Evolutionary conservation across 345 rosid species (phyloP), one percentile per base, ranked within the genome.

Genomic region (Aurinia saxatilis): DNA sequence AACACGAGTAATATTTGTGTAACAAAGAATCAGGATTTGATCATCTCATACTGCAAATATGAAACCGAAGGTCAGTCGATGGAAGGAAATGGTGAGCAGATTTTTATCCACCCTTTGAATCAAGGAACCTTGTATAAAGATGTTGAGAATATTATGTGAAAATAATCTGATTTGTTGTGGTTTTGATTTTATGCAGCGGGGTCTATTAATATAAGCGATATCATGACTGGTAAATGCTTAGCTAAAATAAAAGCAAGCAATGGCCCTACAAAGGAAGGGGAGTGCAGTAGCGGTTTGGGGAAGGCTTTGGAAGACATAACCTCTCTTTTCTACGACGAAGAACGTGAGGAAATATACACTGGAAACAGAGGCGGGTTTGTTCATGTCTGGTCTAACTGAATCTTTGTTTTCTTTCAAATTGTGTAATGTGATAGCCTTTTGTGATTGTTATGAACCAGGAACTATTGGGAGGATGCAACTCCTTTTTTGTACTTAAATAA

Each of bases 261-360:
- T 47, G 83, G 81, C 15, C 39, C 65, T 62, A 79, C 77, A 23
- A 75, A 75, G 68, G 78, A 30, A 35, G 75, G 66, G 0, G 76
- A 66, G 7, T 4, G 58, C 63, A 78, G 89, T 60, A 67, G 49
- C 12, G 46, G 53, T 44, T 21, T 46, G 13, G 30, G 39, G 15
- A 86, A 88, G 69, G 91, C 95, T 19, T 75, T 84, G 57, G 91
- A 88, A 81, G 96, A 84, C 74, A 88, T 91, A 70, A 91, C 91
- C 4, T 82, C 91, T 3, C 90, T 91, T 25, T 91, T 82, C 78
- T 91, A 85, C 1, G 90, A 88, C 1, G 96, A 91, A 73, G 98
- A 91, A 16, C 86, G 88, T 40, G 86, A 88, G 5, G 96, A 88
- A 79, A 85, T 88, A 34, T 91, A 91, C 73, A 87, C 91, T 0